Evolutionary conservation across 164 flowering plant genomes (phyloP), one percentile per base, ranked within the genome.

Genomic region (Santalum album): DNA sequence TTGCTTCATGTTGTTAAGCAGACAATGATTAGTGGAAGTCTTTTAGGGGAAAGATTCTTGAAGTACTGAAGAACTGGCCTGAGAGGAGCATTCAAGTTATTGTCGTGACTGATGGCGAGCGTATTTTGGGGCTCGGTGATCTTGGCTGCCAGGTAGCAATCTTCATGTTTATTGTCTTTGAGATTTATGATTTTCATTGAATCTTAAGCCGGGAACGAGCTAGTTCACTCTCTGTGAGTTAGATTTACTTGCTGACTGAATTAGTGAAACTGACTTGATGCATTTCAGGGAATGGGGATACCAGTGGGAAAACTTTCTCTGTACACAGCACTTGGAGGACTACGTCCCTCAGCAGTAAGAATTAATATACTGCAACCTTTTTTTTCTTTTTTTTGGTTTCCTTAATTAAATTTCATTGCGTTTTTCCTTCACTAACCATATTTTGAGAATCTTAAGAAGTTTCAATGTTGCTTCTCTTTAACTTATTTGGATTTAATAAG

Each of bases 41-140:
- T 32, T 59, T 15, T 68, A 87, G 96, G 72, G 96, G 94, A 1
- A 76, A 71, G 68, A 75, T 90, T 35, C 87, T 82, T 55, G 95
- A 86, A 67, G 88, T 82, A 14, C 46, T 90, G 67, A 88, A 71
- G 56, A 87, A 87, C 72, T 90, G 98, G 97, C 97, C 97, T n/a
- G 77, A 87, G 69, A 84, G 56, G 63, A 67, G 54, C n/a, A 75
- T 87, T 64, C 88, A 87, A 64, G 97, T 90, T 52, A 87, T 90
- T 58, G 91, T 84, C 25, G 91, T 87, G 0, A 84, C 96, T 49
- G 96, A 87, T 65, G 96, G 91, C 55, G 96, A 84, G 73, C 78
- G 96, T 22, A 84, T 87, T 52, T 59, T 84, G 64, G 96, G 96
- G 19, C 89, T 84, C 43, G 92, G 96, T 12, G 96, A 87, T 66